These are phyloP conservation scores for Pythium dissimile DNA, from an alignment of 352 stramenopile species.

Conservation along the genomic window DNA sequence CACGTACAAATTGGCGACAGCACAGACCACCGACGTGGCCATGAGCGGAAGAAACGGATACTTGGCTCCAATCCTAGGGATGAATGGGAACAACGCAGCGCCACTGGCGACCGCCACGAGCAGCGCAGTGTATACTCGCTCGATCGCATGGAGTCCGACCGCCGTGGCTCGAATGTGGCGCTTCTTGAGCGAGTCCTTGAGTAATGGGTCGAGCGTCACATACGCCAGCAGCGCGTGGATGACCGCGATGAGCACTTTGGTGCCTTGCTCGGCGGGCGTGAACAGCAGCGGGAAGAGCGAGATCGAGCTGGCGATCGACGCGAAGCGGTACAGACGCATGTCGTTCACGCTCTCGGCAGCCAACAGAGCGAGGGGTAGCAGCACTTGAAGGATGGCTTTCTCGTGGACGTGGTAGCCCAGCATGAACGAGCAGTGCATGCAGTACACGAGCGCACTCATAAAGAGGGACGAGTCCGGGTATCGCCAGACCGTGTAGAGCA, in stretches of 20 bases:
- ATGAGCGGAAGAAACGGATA: constrained; percentile 82
- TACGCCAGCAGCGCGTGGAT: constrained; percentile 61
- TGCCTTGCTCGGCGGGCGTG: constrained; percentile 70
- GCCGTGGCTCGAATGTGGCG: constrained; percentile 62
- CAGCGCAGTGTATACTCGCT: constrained; percentile 48
- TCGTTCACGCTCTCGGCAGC: constrained; percentile 72
- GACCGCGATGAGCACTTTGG: constrained; percentile 66
- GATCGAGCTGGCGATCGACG: constrained; percentile 60
- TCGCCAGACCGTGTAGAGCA: constrained; percentile 69
- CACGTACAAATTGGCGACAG: constrained; percentile 76
- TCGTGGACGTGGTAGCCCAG: constrained; percentile 99
- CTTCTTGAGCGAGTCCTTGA: constrained; percentile 69
- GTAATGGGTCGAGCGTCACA: constrained; percentile 55
- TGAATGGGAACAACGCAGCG: constrained; percentile 47
- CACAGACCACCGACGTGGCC: constrained; percentile 68
- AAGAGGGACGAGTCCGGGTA: constrained; percentile 79
- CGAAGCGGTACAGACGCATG: constrained; percentile 80
- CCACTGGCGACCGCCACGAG: constrained; percentile 33
- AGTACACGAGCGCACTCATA: constrained; percentile 83
- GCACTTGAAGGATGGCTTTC: constrained; percentile 96
- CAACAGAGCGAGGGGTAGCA: constrained; percentile 65
- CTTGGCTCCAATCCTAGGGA: constrained; percentile 40
- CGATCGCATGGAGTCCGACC: constrained; percentile 50
- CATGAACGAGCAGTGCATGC: constrained; percentile 94
- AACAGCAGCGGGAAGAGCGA: constrained; percentile 87